Percentiles rank a stretch among this genome's conserved stretches.
Conservation (phyloP, 2,329 filamentous ascomycete genomes). For the Phialophora tarda region DNA sequence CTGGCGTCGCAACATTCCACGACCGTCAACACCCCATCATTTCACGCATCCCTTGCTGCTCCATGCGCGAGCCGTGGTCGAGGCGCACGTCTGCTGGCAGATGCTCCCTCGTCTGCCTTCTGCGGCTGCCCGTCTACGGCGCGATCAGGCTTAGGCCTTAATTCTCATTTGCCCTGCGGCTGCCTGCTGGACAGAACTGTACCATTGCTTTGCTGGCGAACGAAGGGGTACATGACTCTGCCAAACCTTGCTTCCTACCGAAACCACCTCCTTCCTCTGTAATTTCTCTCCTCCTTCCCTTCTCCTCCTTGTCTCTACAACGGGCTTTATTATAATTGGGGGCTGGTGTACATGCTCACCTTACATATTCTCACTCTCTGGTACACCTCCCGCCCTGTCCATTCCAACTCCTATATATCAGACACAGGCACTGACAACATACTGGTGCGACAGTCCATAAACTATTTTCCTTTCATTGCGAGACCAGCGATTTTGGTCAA, state of each 20-base stretch:
- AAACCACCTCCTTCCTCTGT: slow-evolving; percentile 31
- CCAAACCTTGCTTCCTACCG: slow-evolving; percentile 36
- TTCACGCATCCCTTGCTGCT: slow-evolving; percentile 39
- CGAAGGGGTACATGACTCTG: slow-evolving; percentile 40
- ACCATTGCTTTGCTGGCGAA: slow-evolving; percentile 39
- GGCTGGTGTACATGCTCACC: slow-evolving; percentile 34
- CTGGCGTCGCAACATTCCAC: slow-evolving; percentile 40
- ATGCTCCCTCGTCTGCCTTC: slow-evolving; percentile 36
- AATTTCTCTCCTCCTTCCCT: slow-evolving; percentile 36
- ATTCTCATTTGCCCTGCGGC: slow-evolving; percentile 40
- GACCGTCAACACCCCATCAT: slow-evolving; percentile 43
- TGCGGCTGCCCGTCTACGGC: slow-evolving; percentile 34
- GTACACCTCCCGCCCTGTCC: slow-evolving; percentile 15
- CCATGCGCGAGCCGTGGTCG: slow-evolving; percentile 38
- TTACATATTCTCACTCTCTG: slow-evolving; percentile 35
- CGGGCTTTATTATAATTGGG: slow-evolving; percentile 30
- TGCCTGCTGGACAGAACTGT: slow-evolving; percentile 42
- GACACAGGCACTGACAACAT: slow-evolving; percentile 7
- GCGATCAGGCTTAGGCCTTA: slow-evolving; percentile 35
- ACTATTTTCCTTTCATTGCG: slow-evolving; percentile 10
- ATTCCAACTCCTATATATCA: background rate
- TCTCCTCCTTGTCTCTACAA: slow-evolving; percentile 30
- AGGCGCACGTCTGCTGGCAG: slow-evolving; percentile 37
- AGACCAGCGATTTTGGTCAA: background rate
- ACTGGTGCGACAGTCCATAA: slow-evolving; percentile 17